These are phyloP conservation scores for Copromyces sp. DNA, from an alignment of 495 filamentous ascomycete genomes.

Conservation along the genomic window DNA sequence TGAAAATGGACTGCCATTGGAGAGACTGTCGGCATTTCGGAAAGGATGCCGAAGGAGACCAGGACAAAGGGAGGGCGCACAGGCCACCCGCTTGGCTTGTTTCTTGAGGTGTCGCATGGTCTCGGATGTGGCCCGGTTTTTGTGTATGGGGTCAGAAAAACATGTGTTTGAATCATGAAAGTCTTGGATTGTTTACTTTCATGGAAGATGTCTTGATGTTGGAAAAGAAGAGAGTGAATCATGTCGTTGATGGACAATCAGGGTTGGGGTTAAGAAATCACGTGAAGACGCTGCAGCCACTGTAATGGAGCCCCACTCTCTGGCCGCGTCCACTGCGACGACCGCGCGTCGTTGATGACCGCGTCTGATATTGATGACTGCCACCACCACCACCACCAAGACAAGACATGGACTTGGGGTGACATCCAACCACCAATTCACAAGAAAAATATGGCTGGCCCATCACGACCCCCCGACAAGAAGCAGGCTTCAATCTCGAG, in stretches of 20 bases:
- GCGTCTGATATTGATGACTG: not conserved
- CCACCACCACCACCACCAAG: not conserved
- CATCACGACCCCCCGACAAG: conserved; percentile 33
- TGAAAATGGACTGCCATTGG: not conserved
- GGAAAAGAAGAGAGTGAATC: not conserved
- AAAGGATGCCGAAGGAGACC: not conserved
- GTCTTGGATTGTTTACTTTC: not conserved
- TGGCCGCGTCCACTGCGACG: not conserved
- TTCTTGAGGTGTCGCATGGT: not conserved
- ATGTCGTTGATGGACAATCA: not conserved
- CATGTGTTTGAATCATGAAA: not conserved
- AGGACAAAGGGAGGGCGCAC: not conserved
- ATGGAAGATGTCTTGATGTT: not conserved
- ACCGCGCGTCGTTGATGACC: not conserved
- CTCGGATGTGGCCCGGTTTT: not conserved
- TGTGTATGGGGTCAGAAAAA: not conserved
- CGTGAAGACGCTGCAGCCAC: not conserved
- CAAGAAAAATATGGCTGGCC: conserved; percentile 25
- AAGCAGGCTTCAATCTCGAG: conserved; percentile 77
- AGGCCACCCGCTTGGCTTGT: not conserved
- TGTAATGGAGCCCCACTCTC: not conserved
- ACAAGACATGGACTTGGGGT: conserved; percentile 2
- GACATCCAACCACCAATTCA: conserved; percentile 12
- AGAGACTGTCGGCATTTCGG: not conserved
- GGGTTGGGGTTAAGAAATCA: not conserved